Conservation (phyloP, 2,329 filamentous ascomycete species). For the Diplodia sapinea region DNA sequence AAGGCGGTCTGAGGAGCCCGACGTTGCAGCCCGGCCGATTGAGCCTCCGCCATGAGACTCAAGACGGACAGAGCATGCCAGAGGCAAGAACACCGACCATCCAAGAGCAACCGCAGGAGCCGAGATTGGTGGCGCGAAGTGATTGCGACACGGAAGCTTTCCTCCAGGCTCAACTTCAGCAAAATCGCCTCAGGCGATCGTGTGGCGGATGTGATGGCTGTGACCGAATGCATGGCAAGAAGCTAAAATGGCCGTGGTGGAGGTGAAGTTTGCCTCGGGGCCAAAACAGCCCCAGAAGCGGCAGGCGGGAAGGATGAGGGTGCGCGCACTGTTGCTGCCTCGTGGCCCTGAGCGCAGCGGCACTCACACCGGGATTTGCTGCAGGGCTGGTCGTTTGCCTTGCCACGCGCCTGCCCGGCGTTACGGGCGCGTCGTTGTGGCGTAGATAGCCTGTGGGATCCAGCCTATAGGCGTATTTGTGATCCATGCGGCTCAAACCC, state of each 20-base stretch:
- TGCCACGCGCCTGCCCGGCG: constrained; percentile 21
- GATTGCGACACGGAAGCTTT: background rate
- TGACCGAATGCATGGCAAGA: background rate
- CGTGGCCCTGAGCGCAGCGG: background rate
- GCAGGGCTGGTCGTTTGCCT: constrained; percentile 14
- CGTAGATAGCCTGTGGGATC: constrained; percentile 3
- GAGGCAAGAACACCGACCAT: background rate
- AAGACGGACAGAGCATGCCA: background rate
- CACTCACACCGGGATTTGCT: constrained; percentile 3
- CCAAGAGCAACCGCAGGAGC: background rate
- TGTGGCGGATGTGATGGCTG: constrained; percentile 2
- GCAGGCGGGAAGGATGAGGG: constrained; percentile 5
- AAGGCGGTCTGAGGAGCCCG: constrained; percentile 2
- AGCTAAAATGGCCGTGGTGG: background rate
- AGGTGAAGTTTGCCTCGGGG: constrained; percentile 19
- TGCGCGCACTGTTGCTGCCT: constrained; percentile 11
- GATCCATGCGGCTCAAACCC: constrained; percentile 5
- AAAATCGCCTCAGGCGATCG: constrained; percentile 1
- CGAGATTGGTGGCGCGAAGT: constrained; percentile 2
- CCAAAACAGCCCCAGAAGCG: background rate
- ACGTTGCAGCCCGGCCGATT: constrained; percentile 9
- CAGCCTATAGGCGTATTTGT: constrained; percentile 7
- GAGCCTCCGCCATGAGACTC: background rate
- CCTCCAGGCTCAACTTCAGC: background rate
- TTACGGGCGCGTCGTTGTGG: constrained; percentile 17